Percentiles rank a stretch among this genome's conserved stretches.
Conservation (phyloP, 805 yeast species). For the Hemisphaericaspora nanyangensis region DNA sequence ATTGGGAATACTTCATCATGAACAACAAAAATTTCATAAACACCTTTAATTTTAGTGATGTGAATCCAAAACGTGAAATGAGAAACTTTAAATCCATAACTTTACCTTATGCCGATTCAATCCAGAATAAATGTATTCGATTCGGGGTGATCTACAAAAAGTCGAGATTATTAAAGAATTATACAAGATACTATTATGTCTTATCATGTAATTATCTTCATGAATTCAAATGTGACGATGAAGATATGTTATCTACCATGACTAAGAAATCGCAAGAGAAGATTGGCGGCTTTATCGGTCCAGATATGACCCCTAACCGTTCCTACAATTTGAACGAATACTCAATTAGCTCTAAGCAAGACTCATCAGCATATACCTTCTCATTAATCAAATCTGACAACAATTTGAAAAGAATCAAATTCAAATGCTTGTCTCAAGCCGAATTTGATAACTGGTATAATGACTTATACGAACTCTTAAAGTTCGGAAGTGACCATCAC, state of each 20-base stretch:
- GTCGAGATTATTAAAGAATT: slow-evolving; percentile 38
- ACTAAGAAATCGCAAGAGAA: slow-evolving; percentile 13
- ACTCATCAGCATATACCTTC: slow-evolving; percentile 32
- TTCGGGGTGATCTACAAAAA: slow-evolving; percentile 40
- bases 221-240: slow-evolving; percentile 35
- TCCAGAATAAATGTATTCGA: slow-evolving; percentile 38
- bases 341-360: slow-evolving; percentile 24
- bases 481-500: slow-evolving; percentile 40
- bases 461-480: slow-evolving; percentile 50
- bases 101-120: slow-evolving; percentile 32
- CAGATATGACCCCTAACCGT: slow-evolving; percentile 36
- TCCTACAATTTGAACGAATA: slow-evolving; percentile 41
- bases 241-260: slow-evolving; percentile 7
- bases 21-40: slow-evolving; percentile 52
- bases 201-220: slow-evolving; percentile 42
- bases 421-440: slow-evolving; percentile 41
- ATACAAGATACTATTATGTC: slow-evolving; percentile 33
- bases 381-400: slow-evolving; percentile 26
- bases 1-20: slow-evolving; percentile 38
- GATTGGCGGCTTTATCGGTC: slow-evolving; percentile 38
- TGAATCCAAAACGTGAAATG: slow-evolving; percentile 38
- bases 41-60: slow-evolving; percentile 26
- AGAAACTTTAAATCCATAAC: slow-evolving; percentile 44
- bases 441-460: slow-evolving; percentile 52
- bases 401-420: slow-evolving; percentile 30